Evolutionary conservation across 495 filamentous ascomycete genomes (phyloP), one percentile per base, ranked within the genome.

Genomic region (Diplogelasinospora grovesii): DNA sequence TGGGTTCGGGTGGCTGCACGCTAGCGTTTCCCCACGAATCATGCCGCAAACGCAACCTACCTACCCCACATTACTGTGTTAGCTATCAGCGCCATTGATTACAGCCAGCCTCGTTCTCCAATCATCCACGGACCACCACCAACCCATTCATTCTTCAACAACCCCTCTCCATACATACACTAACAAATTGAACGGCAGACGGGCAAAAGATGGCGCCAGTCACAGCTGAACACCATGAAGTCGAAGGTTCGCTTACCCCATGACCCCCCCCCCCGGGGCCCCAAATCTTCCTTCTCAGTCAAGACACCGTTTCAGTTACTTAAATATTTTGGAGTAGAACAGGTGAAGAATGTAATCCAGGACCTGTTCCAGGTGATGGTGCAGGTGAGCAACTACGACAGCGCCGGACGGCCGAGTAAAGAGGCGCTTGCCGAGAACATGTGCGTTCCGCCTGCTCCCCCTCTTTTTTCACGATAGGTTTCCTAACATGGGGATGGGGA

Each of bases 351-450:
- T 50, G 72, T 89, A 27, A 88, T 96, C 60, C 85, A 92, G 54
- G 82, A 89, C 52, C 81, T 96, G 35, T 94, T 85, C 69, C 79
- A 88, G 54, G 71, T 95, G 43, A 77, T 80, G 53, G 71, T 77
- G 21, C 83, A 89, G 64, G 76, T 81, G 22, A 71, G 78, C 22
- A 74, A 79, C 34, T 82, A 87, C 63, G 82, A 86, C 61, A 73
- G 79, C 45, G 68, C 79, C 45, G 82, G 82, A 75, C 10, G 71
- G 72, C 41, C 56, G 9, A 64, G 61, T 22, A 57, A 55, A 11
- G 69, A 74, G 31, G 60, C 67, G 5, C 57, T 75, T 22, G 59
- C 60, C 11, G 42, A 57, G 22, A 61, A 69, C 43, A 57, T 74
- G 45, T 66, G 39, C 29, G 37, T 25, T 11, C 15, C 27, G 24